Conservation (phyloP, 306 rosid species). For the Glycine tomentella region DNA sequence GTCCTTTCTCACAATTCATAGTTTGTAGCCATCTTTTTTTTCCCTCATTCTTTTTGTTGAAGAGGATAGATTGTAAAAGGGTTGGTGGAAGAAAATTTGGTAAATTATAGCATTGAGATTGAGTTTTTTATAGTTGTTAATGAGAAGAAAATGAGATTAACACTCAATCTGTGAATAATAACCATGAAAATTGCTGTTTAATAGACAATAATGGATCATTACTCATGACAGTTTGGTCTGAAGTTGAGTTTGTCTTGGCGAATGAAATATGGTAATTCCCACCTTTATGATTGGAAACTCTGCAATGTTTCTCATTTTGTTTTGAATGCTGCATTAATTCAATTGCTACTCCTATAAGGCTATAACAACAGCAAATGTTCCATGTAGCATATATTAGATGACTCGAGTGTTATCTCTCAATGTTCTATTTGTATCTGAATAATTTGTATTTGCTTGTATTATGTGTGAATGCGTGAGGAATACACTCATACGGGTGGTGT, state of each 20-base stretch:
- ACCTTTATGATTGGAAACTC: constrained; percentile 18
- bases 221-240: constrained; percentile 24
- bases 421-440: neutral
- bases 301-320: neutral
- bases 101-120: constrained; percentile 43
- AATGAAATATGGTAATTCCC: neutral
- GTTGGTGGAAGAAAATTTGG: constrained; percentile 48
- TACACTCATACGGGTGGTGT: too few species aligned
- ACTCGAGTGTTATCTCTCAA: neutral
- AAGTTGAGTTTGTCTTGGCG: constrained; percentile 7
- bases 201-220: constrained; percentile 21
- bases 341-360: neutral
- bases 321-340: constrained; percentile 3
- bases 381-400: neutral
- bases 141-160: constrained; percentile 37
- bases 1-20: constrained; percentile 48
- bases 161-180: constrained; percentile 7
- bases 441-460: neutral
- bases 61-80: constrained; percentile 60
- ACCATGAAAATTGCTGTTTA: constrained; percentile 35
- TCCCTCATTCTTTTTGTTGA: constrained; percentile 49
- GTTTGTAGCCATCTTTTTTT: constrained; percentile 50
- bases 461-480: too few species aligned
- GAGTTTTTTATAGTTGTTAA: constrained; percentile 26
- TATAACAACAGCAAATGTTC: neutral